Evolutionary conservation across 352 stramenopile genomes (phyloP).

Genomic region (Pythium aquatile): DNA sequence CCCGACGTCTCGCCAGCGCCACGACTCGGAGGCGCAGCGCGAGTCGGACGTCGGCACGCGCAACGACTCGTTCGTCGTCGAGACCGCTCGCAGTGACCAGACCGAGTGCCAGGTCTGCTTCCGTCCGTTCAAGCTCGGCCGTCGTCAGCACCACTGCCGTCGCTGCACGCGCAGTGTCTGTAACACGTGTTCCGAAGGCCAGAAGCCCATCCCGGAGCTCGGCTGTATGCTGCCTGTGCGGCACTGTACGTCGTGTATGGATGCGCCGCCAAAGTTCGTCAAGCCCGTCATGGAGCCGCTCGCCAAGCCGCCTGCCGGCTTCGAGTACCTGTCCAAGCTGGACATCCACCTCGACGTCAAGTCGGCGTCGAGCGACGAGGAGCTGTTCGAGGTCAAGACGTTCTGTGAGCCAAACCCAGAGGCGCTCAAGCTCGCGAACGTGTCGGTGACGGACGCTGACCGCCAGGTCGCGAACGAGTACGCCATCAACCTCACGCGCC

Average conservation of each 20-base stretch:
- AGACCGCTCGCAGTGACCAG: slow-evolving; percentile 79
- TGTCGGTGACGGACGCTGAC: slow-evolving; percentile 53
- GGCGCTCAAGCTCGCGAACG: slow-evolving; percentile 49
- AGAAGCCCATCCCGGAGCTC: slow-evolving; percentile 81
- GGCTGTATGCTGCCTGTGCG: slow-evolving; percentile 75
- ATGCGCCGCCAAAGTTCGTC: slow-evolving; percentile 75
- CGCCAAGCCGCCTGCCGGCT: slow-evolving; percentile 71
- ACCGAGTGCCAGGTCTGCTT: slow-evolving; percentile 90
- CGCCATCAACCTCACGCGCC: slow-evolving; percentile 62
- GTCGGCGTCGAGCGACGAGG: slow-evolving; percentile 39
- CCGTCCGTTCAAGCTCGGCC: slow-evolving; percentile 81
- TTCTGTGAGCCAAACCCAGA: slow-evolving; percentile 77
- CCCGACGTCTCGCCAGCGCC: slow-evolving; percentile 42
- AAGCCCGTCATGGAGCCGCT: slow-evolving; percentile 77
- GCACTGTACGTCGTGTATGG: slow-evolving; percentile 81
- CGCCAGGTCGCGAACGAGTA: slow-evolving; percentile 81
- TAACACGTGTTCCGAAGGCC: slow-evolving; percentile 80
- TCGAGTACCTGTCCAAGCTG: slow-evolving; percentile 84
- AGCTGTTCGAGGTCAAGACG: slow-evolving; percentile 74
- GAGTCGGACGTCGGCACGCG: slow-evolving; percentile 45
- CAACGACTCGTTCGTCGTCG: slow-evolving; percentile 56
- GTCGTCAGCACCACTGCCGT: slow-evolving; percentile 81
- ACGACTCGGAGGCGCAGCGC: slow-evolving; percentile 58
- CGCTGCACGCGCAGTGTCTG: slow-evolving; percentile 84
- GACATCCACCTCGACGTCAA: slow-evolving; percentile 72